Evolutionary conservation across 2,329 filamentous ascomycete genomes (phyloP), one percentile per base, ranked within the genome.

Genomic region (Penicillium sclerotiorum): DNA sequence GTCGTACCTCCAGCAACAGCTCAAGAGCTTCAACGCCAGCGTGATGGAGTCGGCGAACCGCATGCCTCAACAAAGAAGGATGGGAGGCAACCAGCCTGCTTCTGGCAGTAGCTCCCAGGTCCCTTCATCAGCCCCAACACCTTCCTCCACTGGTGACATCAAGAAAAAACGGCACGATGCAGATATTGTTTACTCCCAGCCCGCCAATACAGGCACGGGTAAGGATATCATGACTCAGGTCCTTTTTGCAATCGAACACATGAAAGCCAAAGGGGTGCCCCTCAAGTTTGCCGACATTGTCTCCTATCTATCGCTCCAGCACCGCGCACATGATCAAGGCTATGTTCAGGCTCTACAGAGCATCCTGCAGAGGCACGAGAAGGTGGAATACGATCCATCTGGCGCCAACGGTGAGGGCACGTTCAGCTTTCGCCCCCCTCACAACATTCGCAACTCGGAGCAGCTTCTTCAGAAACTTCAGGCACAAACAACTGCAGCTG

Each of bases 141-240:
- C 68, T 5, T 64, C 66, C 11, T 55, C 66, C 21, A 42, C 60
- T 40, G 47, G 52, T 49, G 68, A 71, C 39, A 75, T 74, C 55
- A 84, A 85, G 61, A 75, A 77, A 53, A 88, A 88, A 65, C 80
- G 85, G 8, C 80, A 83, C 41, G 81, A 81, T 62, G 63, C 64
- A 5, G 71, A 73, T 35, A 71, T 73, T 35, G 70, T 89, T 45
- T 93, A 86, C 73, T 92, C 89, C 48, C 89, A 92, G 73, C 89
- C 89, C 17, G 81, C 82, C 57, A 85, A 87, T 64, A 89, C 85
- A 13, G 87, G 86, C 65, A 89, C 86, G 45, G 90, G 91, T 59
- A 80, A 80, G 52, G 87, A 93, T 70, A 85, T 94, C 69, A 86
- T 90, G 77, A 95, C 91, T 11, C 89, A 95, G 70, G 86, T 96